Percentiles rank a stretch among this genome's conserved stretches.
These are phyloP conservation scores for Scolecobasidium constrictum DNA, from an alignment of 2,329 filamentous ascomycete genomes.

Conservation along the genomic window DNA sequence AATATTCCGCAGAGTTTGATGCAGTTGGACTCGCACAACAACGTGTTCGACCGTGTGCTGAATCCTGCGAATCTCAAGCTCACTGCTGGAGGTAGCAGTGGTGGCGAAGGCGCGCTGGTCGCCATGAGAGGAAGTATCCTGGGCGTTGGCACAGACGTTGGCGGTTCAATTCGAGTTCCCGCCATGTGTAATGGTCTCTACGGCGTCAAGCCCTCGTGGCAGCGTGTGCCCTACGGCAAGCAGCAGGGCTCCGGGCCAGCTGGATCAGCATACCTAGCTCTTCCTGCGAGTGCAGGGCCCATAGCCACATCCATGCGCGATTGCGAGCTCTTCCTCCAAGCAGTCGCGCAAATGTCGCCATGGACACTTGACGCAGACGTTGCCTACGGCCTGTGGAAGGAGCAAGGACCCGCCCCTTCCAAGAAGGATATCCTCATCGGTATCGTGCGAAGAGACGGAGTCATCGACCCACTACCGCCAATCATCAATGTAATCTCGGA, in stretches of 20 bases:
- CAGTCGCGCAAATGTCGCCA: conserved; percentile 40
- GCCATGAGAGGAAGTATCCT: conserved; percentile 37
- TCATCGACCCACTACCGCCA: conserved; percentile 42
- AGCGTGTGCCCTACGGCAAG: conserved; percentile 40
- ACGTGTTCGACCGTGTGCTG: conserved; percentile 34
- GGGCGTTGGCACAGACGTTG: conserved; percentile 44
- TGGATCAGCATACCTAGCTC: conserved; percentile 34
- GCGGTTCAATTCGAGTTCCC: conserved; percentile 42
- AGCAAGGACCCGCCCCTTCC: conserved; percentile 14
- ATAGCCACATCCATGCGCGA: conserved; percentile 37
- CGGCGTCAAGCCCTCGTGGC: conserved; percentile 34
- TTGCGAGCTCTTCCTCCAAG: conserved; percentile 43
- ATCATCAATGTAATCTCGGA: conserved; percentile 36
- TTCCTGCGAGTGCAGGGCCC: conserved; percentile 35
- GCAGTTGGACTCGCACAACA: conserved; percentile 42
- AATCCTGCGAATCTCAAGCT: conserved; percentile 37
- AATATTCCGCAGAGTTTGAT: conserved; percentile 45
- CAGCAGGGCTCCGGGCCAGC: conserved; percentile 37
- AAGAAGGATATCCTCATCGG: conserved; percentile 31
- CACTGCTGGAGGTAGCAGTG: conserved; percentile 41
- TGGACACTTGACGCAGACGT: conserved; percentile 39
- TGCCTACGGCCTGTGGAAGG: conserved; percentile 26
- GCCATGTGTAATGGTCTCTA: conserved; percentile 39
- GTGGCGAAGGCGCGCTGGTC: conserved; percentile 42
- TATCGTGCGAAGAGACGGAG: conserved; percentile 38